phyloP scores from a whole-genome alignment of 192 early-diverging fungal genomes.

The Dimargaris verticillata region DNA sequence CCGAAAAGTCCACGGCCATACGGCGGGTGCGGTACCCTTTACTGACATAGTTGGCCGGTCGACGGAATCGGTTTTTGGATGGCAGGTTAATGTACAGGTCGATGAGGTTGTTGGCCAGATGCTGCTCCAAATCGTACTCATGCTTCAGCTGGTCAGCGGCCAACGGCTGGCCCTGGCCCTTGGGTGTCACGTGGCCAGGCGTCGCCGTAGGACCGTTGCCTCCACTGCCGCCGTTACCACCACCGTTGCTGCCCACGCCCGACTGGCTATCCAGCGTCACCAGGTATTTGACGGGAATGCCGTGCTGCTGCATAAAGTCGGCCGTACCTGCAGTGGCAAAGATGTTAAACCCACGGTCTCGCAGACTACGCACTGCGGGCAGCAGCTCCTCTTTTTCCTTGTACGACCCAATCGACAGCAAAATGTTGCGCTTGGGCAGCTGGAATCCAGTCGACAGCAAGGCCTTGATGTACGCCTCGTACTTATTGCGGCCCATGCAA shows the following conservation, averaged over 20 bases:
- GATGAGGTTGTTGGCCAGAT: slow-evolving; percentile 90
- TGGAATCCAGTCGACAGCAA: slow-evolving; percentile 82
- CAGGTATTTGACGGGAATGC: slow-evolving; percentile 78
- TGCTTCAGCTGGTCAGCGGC: slow-evolving; percentile 38
- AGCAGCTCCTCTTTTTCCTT: slow-evolving; percentile 98
- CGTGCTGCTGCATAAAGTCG: slow-evolving; percentile 92
- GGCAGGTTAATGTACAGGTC: slow-evolving; percentile 98
- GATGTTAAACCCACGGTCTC: slow-evolving; percentile 71
- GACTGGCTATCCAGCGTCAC: slow-evolving; percentile 37
- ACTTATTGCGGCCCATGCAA: slow-evolving; percentile 93
- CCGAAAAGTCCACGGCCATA: slow-evolving; percentile 93
- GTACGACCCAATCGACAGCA: slow-evolving; percentile 93
- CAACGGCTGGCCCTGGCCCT: slow-evolving; percentile 19
- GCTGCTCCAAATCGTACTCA: slow-evolving; percentile 87
- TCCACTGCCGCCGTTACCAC: neutral
- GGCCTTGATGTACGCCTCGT: slow-evolving; percentile 95
- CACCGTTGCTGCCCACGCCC: neutral
- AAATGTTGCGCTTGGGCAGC: slow-evolving; percentile 87
- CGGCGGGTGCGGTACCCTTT: slow-evolving; percentile 88
- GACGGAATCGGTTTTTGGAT: slow-evolving; percentile 89
- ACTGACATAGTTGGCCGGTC: slow-evolving; percentile 86
- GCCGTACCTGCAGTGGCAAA: slow-evolving; percentile 95
- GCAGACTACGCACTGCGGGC: slow-evolving; percentile 68
- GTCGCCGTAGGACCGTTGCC: no score
- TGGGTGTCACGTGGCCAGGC: no score